phyloP scores from a whole-genome alignment of 108 stramenopile species.

The Fragilaria radians region DNA sequence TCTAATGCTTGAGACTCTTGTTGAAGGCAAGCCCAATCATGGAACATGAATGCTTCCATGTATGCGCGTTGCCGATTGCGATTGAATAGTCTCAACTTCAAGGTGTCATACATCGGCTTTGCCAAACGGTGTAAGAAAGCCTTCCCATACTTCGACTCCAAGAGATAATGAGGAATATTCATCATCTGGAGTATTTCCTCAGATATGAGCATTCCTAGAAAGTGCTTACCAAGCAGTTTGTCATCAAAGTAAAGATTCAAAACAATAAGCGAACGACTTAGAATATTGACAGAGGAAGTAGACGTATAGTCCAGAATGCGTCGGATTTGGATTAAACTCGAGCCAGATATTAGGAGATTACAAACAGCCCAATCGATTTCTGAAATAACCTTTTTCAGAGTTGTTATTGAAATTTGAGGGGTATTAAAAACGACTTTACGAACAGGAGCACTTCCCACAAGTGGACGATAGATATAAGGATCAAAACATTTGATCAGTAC shows the following conservation, averaged over 20 bases:
- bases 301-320: slow-evolving; percentile 49
- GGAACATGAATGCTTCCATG: slow-evolving; percentile 60
- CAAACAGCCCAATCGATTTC: slow-evolving; percentile 73
- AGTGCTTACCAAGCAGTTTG: slow-evolving; percentile 58
- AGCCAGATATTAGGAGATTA: slow-evolving; percentile 37
- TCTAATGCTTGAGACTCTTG: slow-evolving; percentile 56
- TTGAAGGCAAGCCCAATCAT: slow-evolving; percentile 54
- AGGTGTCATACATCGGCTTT: slow-evolving; percentile 73
- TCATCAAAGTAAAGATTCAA: slow-evolving; percentile 83
- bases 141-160: slow-evolving; percentile 13
- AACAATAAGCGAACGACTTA: slow-evolving; percentile 61
- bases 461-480: slow-evolving; percentile 60
- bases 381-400: slow-evolving; percentile 22
- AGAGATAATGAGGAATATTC: slow-evolving; percentile 33
- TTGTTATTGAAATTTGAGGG: slow-evolving; percentile 23
- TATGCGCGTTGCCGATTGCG: slow-evolving; percentile 66
- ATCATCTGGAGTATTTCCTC: slow-evolving; percentile 50
- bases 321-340: slow-evolving; percentile 44
- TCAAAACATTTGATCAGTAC: slow-evolving; percentile 47
- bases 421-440: slow-evolving; percentile 42
- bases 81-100: slow-evolving; percentile 61
- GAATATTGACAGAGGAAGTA: slow-evolving; percentile 45
- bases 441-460: slow-evolving; percentile 69
- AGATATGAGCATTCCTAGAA: slow-evolving; percentile 38
- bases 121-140: slow-evolving; percentile 53